These are phyloP conservation scores for Dissoconium aciculare DNA, from an alignment of 2,329 filamentous ascomycete species.

Conservation along the genomic window DNA sequence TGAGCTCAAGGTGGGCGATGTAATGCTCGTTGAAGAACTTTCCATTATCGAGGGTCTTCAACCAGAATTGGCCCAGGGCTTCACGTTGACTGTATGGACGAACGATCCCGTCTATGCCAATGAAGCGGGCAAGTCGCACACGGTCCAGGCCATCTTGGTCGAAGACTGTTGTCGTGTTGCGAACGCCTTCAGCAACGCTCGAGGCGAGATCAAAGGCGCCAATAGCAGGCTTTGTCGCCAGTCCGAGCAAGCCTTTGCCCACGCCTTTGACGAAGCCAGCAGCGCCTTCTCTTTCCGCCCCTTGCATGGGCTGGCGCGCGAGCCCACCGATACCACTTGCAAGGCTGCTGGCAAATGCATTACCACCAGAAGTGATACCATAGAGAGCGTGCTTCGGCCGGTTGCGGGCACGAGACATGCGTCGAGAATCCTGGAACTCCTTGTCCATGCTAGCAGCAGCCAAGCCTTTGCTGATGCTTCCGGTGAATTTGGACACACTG, in stretches of 20 bases:
- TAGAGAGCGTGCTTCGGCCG: conserved; percentile 94
- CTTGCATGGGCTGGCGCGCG: conserved; percentile 84
- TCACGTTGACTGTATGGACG: conserved; percentile 89
- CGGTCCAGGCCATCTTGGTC: conserved; percentile 89
- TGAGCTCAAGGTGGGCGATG: conserved; percentile 83
- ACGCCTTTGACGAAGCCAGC: conserved; percentile 95
- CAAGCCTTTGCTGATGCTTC: conserved; percentile 89
- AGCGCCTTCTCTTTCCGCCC: conserved; percentile 87
- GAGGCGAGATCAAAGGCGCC: conserved; percentile 94
- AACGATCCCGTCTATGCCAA: conserved; percentile 83
- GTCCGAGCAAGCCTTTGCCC: conserved; percentile 80
- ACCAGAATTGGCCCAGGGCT: conserved; percentile 93
- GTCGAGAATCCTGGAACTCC: conserved; percentile 90
- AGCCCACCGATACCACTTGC: conserved; percentile 88
- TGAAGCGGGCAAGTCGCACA: conserved; percentile 82
- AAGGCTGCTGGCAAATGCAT: conserved; percentile 82
- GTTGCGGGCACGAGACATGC: conserved; percentile 85
- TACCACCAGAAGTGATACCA: conserved; percentile 86
- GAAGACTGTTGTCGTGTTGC: conserved; percentile 97
- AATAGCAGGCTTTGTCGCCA: conserved; percentile 95
- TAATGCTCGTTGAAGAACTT: conserved; percentile 97
- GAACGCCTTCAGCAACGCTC: conserved; percentile 91
- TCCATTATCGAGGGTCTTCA: conserved; percentile 94
- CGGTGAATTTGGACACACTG: conserved; percentile 94
- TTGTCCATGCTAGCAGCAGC: conserved; percentile 94